These are phyloP conservation scores for Chaetomium strumarium DNA, from an alignment of 2,329 filamentous ascomycete genomes.

Conservation along the genomic window DNA sequence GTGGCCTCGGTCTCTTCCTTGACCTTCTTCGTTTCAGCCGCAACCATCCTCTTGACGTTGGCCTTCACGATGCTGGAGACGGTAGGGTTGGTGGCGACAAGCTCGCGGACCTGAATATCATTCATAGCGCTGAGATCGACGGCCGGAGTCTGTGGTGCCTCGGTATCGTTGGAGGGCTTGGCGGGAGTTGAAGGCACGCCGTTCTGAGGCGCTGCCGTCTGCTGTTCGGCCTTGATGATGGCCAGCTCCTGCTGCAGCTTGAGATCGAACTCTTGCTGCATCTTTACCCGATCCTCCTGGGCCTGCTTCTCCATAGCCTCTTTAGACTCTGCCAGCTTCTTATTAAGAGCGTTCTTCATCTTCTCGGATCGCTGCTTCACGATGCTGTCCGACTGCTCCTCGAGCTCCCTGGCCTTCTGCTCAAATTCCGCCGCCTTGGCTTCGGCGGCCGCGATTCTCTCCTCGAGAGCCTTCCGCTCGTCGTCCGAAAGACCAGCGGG, in stretches of 20 bases:
- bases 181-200: slow-evolving; percentile 25
- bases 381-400: slow-evolving; percentile 54
- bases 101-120: slow-evolving; percentile 51
- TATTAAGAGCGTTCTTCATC: slow-evolving; percentile 63
- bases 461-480: slow-evolving; percentile 56
- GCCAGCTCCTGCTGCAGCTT: slow-evolving; percentile 57
- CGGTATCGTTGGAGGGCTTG: slow-evolving; percentile 21
- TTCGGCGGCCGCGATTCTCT: slow-evolving; percentile 55
- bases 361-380: slow-evolving; percentile 61
- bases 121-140: slow-evolving; percentile 44
- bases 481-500: slow-evolving; percentile 43
- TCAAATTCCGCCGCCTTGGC: slow-evolving; percentile 60
- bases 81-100: slow-evolving; percentile 51
- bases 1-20: slow-evolving; percentile 47
- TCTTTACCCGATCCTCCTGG: slow-evolving; percentile 47
- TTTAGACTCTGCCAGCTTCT: slow-evolving; percentile 63
- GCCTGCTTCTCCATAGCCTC: slow-evolving; percentile 46
- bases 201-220: slow-evolving; percentile 24
- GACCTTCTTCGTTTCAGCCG: slow-evolving; percentile 56
- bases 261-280: slow-evolving; percentile 41
- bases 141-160: slow-evolving; percentile 33
- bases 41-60: slow-evolving; percentile 66
- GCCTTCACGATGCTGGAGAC: slow-evolving; percentile 52
- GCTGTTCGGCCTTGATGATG: slow-evolving; percentile 54
- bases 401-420: slow-evolving; percentile 56